Conservation (phyloP, 2,329 filamentous ascomycete genomes). For the Taxawa tesnikishii region DNA sequence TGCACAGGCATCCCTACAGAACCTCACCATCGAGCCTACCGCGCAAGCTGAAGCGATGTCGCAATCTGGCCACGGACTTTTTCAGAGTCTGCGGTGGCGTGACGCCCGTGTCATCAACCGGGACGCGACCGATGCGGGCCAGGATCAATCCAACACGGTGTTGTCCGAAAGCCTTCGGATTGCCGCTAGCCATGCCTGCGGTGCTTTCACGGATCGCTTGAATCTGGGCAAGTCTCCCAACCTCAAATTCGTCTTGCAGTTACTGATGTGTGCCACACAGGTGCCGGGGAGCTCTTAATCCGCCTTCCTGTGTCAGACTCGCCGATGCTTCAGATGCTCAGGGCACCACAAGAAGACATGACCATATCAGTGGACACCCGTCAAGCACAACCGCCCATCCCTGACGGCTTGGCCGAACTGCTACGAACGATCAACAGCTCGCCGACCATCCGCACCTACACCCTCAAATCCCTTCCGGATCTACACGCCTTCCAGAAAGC, state of each 20-base stretch:
- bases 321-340: slow-evolving; percentile 53
- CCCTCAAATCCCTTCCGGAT: slow-evolving; percentile 33
- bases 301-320: slow-evolving; percentile 28
- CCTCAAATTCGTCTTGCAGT: background rate
- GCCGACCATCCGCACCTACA: slow-evolving; percentile 58
- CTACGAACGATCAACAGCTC: slow-evolving; percentile 43
- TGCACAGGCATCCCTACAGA: slow-evolving; percentile 54
- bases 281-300: slow-evolving; percentile 32
- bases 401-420: slow-evolving; percentile 51
- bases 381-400: slow-evolving; percentile 26
- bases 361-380: slow-evolving; percentile 53
- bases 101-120: slow-evolving; percentile 61
- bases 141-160: slow-evolving; percentile 53
- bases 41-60: slow-evolving; percentile 33
- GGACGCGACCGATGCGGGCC: slow-evolving; percentile 41
- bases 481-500: slow-evolving; percentile 70
- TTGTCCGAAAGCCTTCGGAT: slow-evolving; percentile 66
- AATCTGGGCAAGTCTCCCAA: slow-evolving; percentile 47
- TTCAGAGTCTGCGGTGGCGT: slow-evolving; percentile 47
- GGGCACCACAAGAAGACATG: slow-evolving; percentile 64
- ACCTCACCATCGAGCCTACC: slow-evolving; percentile 50
- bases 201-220: slow-evolving; percentile 70
- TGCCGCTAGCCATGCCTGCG: slow-evolving; percentile 61
- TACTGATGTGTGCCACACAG: slow-evolving; percentile 10
- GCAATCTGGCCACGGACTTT: slow-evolving; percentile 24